These are phyloP conservation scores for Sporothrix curviconia DNA, from an alignment of 2,329 filamentous ascomycete species.

Conservation along the genomic window DNA sequence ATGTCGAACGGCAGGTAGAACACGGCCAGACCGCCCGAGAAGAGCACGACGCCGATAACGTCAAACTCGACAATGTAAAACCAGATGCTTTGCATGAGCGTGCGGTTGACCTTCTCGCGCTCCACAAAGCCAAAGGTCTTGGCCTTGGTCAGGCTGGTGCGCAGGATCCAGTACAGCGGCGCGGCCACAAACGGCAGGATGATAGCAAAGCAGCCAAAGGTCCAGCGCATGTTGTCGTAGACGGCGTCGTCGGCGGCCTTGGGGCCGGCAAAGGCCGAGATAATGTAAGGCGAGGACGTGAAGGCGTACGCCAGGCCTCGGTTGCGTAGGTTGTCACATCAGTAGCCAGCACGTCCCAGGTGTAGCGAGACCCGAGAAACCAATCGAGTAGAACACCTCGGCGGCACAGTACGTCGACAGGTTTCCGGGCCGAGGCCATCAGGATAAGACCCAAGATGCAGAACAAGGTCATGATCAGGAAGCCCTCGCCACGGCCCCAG, in stretches of 20 bases:
- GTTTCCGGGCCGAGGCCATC: slow-evolving; percentile 51
- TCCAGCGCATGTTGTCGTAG: slow-evolving; percentile 51
- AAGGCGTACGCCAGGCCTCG: slow-evolving; percentile 56
- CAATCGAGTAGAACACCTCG: slow-evolving; percentile 54
- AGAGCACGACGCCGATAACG: slow-evolving; percentile 46
- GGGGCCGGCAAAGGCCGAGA: slow-evolving; percentile 41
- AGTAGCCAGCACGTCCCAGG: slow-evolving; percentile 42
- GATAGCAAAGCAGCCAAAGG: slow-evolving; percentile 54
- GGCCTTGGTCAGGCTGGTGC: slow-evolving; percentile 52
- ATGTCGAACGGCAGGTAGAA: slow-evolving; percentile 62
- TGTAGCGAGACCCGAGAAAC: slow-evolving; percentile 46
- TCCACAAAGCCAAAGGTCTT: slow-evolving; percentile 37
- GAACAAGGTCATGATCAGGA: slow-evolving; percentile 45
- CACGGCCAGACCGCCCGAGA: slow-evolving; percentile 49
- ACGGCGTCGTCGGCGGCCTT: slow-evolving; percentile 37
- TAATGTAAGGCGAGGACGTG: slow-evolving; percentile 55
- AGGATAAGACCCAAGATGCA: slow-evolving; percentile 45
- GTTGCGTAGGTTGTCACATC: slow-evolving; percentile 57
- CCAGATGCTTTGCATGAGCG: slow-evolving; percentile 36
- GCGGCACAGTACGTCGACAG: slow-evolving; percentile 43
- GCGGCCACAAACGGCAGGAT: slow-evolving; percentile 51
- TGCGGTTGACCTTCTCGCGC: slow-evolving; percentile 34
- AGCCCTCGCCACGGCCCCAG: slow-evolving; percentile 59
- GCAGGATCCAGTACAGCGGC: slow-evolving; percentile 50
- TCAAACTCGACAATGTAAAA: not conserved